Base-by-base conservation (phyloP, 805 yeast species). In the Saturnispora mendoncae region DNA sequence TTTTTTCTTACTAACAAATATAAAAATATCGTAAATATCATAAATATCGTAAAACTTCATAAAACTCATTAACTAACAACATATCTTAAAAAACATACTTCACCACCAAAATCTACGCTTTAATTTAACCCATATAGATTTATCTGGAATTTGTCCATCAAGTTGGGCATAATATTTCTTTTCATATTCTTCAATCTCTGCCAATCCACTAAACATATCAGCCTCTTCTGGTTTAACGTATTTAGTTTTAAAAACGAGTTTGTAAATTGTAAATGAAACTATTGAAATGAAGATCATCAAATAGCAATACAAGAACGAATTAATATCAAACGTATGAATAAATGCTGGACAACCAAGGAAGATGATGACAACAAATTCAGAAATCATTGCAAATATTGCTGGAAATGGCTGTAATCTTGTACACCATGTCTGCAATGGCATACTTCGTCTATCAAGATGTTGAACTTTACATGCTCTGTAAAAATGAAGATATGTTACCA, bases 391-490 rank as follows among this genome's bases (percentile, higher is more conserved):
- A 30, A 51, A 42, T 20, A 46, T 43, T 2, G 61, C 58, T 15
- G 62, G 60, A 31, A 46, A 59, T 26, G 65, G 65, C 42, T 60
- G 65, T 39, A 71, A 66, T n/a, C 64, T 58, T 9, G 62, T 56
- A 45, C 64, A 61, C 72, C 74, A 72, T 4, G 78, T 67, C 42
- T 60, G 67, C 57, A 71, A 72, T 5, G 79, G 74, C 46, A 57
- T 38, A 2, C 55, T 56, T 32, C 44, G 47, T 39, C 76, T 68
- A 57, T 66, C 72, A 18, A 74, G 48, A 14, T 69, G 68, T 51
- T 83, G 86, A 1, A 67, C 75, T 38, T 63, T 56, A 51, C 79
- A 71, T 1, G 83, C 87, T 44, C 71, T 68, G 58, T 76, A 72
- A 61, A 81, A 84, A 38, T 76, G 68, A 23, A 79, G 48, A 53